Evolutionary conservation across 306 rosid species (phyloP), one percentile per base, ranked within the genome.

Genomic region (Calophaca sinica): DNA sequence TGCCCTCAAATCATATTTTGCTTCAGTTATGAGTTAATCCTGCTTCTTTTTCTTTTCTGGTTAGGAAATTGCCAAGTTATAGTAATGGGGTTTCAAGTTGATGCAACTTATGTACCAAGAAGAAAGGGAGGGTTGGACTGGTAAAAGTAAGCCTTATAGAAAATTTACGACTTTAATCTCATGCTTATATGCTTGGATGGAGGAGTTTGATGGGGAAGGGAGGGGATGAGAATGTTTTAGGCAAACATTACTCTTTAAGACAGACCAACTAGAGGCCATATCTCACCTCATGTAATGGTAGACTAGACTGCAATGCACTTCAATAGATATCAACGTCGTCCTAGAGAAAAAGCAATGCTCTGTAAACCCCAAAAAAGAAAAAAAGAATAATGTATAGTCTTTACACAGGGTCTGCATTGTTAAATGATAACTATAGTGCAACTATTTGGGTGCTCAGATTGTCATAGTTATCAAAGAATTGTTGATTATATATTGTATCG

Each of bases 141-240:
- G 31, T 45, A 58, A 31, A 67, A 29, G 44, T 46, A 46, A 36
- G 29, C 2, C 28, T 48, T 12, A 32, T 11, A 26, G 54, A 41
- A 39, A 36, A 36, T 7, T 62, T 62, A n/a, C 8, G 3, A 61
- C 29, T n/a, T 35, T 6, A 38, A 15, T 62, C 50, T 62, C 50
- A 20, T 35, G 33, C 68, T 28, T 15, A 36, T 61, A 33, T 61
- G 26, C 68, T 15, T 41, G 75, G 64, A 70, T 2, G 63, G 39
- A 58, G 64, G 64, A 59, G 7, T 57, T 35, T 10, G 62, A 35
- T 57, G 62, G 32, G 39, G 38, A 57, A 29, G 33, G 38, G 39
- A 57, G 62, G 31, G 46, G 10, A 35, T 15, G 5, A 31, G 46
- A 8, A 7, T 39, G 11, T 20, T 28, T 68, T 8, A 14, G n/a